Evolutionary conservation across 2,329 filamentous ascomycete species (phyloP).

Genomic region (Whalleya microplaca): DNA sequence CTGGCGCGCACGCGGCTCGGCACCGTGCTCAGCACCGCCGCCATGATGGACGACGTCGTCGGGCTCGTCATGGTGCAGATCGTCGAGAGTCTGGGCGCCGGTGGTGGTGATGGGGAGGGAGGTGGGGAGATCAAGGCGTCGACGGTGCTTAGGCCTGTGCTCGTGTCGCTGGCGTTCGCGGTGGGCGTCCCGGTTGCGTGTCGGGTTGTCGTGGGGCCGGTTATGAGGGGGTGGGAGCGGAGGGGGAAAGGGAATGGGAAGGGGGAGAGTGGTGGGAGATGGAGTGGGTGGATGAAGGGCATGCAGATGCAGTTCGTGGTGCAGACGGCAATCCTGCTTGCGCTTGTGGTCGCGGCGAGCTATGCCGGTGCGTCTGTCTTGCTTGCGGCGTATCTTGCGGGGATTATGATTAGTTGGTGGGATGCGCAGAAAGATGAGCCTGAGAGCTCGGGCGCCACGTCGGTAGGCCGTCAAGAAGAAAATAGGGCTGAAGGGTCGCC

Average conservation of each 20-base stretch:
- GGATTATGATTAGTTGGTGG: conserved; percentile 64
- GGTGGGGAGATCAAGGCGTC: conserved; percentile 31
- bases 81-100: conserved; percentile 68
- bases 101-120: conserved; percentile 17
- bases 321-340: conserved; percentile 55
- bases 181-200: conserved; percentile 51
- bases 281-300: not conserved
- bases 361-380: conserved; percentile 67
- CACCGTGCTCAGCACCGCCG: conserved; percentile 70
- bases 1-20: conserved; percentile 52
- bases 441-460: not conserved
- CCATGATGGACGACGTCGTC: conserved; percentile 82
- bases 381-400: conserved; percentile 66
- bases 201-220: conserved; percentile 47
- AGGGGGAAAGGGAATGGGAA: conserved; percentile 40
- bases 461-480: not conserved
- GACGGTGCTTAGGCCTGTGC: conserved; percentile 48
- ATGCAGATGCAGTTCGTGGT: conserved; percentile 38
- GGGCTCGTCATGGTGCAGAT: conserved; percentile 78
- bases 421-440: conserved; percentile 38
- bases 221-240: conserved; percentile 41
- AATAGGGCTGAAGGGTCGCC: not conserved
- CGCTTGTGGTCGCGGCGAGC: conserved; percentile 51
- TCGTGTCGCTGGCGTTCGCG: conserved; percentile 56
- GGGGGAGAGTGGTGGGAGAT: conserved; percentile 24